phyloP scores from a whole-genome alignment of 768 basidiomycete species.

The Antrodiella citrinella region DNA sequence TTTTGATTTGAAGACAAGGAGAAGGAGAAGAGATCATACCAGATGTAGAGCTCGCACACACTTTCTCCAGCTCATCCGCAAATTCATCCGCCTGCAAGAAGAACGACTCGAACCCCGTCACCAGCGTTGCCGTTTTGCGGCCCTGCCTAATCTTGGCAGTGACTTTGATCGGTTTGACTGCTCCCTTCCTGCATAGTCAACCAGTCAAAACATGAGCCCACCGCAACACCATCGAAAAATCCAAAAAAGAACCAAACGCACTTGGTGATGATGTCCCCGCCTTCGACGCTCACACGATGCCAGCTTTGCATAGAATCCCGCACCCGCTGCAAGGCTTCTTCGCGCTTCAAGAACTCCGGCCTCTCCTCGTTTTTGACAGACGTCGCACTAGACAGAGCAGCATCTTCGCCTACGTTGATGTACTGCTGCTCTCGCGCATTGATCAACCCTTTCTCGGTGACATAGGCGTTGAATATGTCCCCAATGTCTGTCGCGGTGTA shows the following conservation, averaged over 20 bases:
- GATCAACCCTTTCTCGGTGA: constrained; percentile 49
- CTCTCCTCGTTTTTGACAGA: constrained; percentile 21
- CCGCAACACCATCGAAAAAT: background rate
- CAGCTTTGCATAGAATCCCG: constrained; percentile 67
- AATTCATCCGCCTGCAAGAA: constrained; percentile 60
- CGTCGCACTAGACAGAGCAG: constrained; percentile 22
- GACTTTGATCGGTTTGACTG: constrained; percentile 61
- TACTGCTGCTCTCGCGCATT: constrained; percentile 62
- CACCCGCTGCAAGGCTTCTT: constrained; percentile 49
- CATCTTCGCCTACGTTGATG: constrained; percentile 53
- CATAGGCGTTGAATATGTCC: constrained; percentile 51
- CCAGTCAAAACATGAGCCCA: background rate
- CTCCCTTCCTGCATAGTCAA: constrained; percentile 55
- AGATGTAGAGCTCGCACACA: constrained; percentile 75
- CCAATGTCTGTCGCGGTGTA: constrained; percentile 55
- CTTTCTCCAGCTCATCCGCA: constrained; percentile 68
- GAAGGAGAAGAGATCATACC: constrained; percentile 35
- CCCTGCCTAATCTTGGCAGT: constrained; percentile 69
- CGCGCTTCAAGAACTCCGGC: constrained; percentile 55
- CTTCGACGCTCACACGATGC: constrained; percentile 54
- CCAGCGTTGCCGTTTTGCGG: constrained; percentile 64
- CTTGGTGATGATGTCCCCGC: constrained; percentile 53
- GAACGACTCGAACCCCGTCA: constrained; percentile 78
- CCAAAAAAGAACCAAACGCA: constrained; percentile 25
- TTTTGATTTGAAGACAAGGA: background rate